Conservation (phyloP, 164 flowering plant genomes). For the Stephania cephalantha region DNA sequence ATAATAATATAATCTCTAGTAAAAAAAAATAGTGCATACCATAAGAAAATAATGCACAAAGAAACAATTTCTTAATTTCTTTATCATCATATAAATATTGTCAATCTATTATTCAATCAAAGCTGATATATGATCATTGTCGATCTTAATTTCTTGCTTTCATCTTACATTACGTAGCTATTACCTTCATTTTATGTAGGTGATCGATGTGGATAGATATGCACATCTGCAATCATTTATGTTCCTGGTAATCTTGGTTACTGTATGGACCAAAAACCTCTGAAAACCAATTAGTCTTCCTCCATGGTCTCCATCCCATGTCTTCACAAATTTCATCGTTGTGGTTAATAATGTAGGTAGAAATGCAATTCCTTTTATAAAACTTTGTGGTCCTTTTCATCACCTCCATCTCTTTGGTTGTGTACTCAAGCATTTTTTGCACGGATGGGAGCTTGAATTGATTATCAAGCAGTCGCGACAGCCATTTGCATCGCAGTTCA, state of each 20-base stretch:
- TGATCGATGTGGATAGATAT: no score
- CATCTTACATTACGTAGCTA: no score
- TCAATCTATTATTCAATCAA: no score
- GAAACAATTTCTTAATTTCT: no score
- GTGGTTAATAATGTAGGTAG: constrained; percentile 81
- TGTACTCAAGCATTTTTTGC: constrained; percentile 60
- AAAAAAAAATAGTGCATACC: no score
- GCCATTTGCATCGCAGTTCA: constrained; percentile 82
- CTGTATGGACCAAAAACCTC: constrained; percentile 80
- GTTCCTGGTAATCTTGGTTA: constrained; percentile 55
- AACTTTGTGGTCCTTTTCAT: constrained; percentile 70
- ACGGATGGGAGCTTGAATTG: constrained; percentile 68
- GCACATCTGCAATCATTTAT: constrained; percentile 12
- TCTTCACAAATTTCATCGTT: constrained; percentile 82
- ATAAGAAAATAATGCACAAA: no score
- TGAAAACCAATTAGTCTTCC: constrained; percentile 66
- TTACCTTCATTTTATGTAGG: no score
- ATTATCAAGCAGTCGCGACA: constrained; percentile 47
- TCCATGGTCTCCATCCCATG: constrained; percentile 84
- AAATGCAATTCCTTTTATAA: constrained; percentile 80
- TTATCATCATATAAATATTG: no score
- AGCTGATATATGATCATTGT: no score
- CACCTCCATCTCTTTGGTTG: constrained; percentile 52
- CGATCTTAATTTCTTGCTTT: no score
- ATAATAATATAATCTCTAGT: no score